phyloP scores from a whole-genome alignment of 2,329 filamentous ascomycete genomes.

The Hypoxylon sp. region DNA sequence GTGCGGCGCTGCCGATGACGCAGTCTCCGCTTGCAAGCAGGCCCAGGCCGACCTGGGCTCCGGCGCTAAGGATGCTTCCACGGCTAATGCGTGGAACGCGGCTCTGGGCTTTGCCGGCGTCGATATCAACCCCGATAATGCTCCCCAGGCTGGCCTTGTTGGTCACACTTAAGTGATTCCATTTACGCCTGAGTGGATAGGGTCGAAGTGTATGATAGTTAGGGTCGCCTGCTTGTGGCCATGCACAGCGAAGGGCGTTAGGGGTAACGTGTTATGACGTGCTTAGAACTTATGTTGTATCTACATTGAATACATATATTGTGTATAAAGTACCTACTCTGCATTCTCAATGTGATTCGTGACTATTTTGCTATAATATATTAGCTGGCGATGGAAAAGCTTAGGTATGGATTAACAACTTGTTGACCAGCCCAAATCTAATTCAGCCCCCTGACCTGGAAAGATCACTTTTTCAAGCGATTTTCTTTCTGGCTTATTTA shows the following conservation, averaged over 20 bases:
- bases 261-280: conserved; percentile 35
- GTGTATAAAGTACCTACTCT: conserved; percentile 2
- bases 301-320: conserved; percentile 28
- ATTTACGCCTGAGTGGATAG: background rate
- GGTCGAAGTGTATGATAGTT: background rate
- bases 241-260: conserved; percentile 25
- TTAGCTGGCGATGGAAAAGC: too few species aligned
- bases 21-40: conserved; percentile 65
- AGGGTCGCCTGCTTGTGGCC: conserved; percentile 17
- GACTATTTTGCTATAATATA: background rate
- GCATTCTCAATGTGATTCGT: background rate
- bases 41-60: conserved; percentile 61
- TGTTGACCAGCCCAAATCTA: background rate
- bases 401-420: too few species aligned
- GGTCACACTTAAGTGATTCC: conserved; percentile 54
- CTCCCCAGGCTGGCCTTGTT: conserved; percentile 56
- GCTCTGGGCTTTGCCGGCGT: conserved; percentile 59
- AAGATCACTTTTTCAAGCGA: background rate
- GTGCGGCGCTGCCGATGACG: conserved; percentile 73
- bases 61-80: conserved; percentile 56
- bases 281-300: conserved; percentile 34
- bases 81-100: conserved; percentile 60
- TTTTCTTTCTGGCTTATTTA: background rate
- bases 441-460: background rate
- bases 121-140: conserved; percentile 58